Percentiles rank a stretch among this genome's conserved stretches.
These are phyloP conservation scores for Entamoeba invadens DNA, from an alignment of 208 protist species.

Conservation along the genomic window DNA sequence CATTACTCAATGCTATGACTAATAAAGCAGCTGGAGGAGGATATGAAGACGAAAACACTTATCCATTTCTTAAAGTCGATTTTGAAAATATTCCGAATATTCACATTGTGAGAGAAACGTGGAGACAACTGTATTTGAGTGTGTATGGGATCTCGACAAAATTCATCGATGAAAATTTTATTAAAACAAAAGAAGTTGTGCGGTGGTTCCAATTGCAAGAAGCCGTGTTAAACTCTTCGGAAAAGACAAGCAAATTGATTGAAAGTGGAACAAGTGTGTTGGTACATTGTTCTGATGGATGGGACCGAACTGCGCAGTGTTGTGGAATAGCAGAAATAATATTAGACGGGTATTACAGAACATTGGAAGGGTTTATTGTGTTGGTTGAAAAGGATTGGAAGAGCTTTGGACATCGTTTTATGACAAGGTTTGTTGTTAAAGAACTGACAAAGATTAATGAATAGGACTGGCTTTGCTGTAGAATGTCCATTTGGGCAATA, in stretches of 20 bases:
- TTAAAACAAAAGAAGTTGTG: not conserved
- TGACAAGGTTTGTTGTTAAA: no score
- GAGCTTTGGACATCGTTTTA: constrained; percentile 69
- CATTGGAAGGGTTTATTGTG: constrained; percentile 53
- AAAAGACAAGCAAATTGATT: constrained; percentile 1
- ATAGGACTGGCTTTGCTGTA: not conserved
- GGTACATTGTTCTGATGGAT: constrained; percentile 66
- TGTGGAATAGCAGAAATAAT: constrained; percentile 58
- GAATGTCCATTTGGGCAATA: not conserved
- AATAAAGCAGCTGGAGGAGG: not conserved
- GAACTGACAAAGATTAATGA: no score
- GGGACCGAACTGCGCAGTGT: constrained; percentile 75
- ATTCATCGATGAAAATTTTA: no score
- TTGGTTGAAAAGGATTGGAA: constrained; percentile 80
- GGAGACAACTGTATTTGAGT: not conserved
- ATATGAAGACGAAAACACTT: not conserved
- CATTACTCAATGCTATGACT: not conserved
- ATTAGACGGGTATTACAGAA: constrained; percentile 71
- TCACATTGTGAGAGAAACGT: not conserved
- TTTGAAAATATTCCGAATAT: not conserved
- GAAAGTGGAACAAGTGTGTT: constrained; percentile 23
- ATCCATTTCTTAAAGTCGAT: not conserved
- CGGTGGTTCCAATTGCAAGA: constrained; percentile 34
- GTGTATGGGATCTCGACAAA: no score
- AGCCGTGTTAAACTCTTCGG: constrained; percentile 15